Percentiles rank a stretch among this genome's conserved stretches.
Evolutionary conservation across 768 basidiomycete genomes (phyloP).

Genomic region (Mycena pura): DNA sequence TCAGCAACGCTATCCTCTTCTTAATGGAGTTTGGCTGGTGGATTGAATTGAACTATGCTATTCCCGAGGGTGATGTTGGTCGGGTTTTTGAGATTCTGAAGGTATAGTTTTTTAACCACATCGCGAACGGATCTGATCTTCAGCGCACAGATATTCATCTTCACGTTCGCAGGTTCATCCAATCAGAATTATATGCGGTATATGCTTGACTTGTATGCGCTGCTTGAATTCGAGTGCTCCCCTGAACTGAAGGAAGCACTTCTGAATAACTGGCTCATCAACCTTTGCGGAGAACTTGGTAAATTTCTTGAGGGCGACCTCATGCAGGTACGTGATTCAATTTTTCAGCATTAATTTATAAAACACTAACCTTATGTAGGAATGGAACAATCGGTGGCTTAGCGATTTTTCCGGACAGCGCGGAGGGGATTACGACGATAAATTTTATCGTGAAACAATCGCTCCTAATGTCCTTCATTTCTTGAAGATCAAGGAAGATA

Average conservation of each 20-base stretch:
- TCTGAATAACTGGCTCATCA: conserved; percentile 32
- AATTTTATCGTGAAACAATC: conserved; percentile 28
- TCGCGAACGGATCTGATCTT: background rate
- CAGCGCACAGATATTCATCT: background rate
- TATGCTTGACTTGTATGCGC: conserved; percentile 32
- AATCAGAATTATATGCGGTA: conserved; percentile 32
- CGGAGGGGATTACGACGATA: conserved; percentile 30
- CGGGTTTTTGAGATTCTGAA: conserved; percentile 36
- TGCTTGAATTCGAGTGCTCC: conserved; percentile 31
- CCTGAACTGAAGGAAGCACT: conserved; percentile 24
- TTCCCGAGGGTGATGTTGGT: conserved; percentile 39
- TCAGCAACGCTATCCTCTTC: conserved; percentile 31
- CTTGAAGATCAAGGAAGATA: conserved; percentile 28
- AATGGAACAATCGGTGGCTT: conserved; percentile 32
- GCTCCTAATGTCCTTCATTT: conserved; percentile 33
- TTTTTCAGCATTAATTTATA: too few species aligned
- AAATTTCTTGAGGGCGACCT: conserved; percentile 27
- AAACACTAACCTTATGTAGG: conserved; percentile 32
- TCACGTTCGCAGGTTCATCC: background rate
- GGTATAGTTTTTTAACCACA: conserved; percentile 26
- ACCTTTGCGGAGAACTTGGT: conserved; percentile 23
- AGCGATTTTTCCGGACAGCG: conserved; percentile 24
- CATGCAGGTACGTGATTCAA: conserved; percentile 33
- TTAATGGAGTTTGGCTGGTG: conserved; percentile 29
- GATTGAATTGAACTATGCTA: conserved; percentile 30